Evolutionary conservation across 163 green algal genomes (phyloP).

Genomic region (Scenedesmus sp.): DNA sequence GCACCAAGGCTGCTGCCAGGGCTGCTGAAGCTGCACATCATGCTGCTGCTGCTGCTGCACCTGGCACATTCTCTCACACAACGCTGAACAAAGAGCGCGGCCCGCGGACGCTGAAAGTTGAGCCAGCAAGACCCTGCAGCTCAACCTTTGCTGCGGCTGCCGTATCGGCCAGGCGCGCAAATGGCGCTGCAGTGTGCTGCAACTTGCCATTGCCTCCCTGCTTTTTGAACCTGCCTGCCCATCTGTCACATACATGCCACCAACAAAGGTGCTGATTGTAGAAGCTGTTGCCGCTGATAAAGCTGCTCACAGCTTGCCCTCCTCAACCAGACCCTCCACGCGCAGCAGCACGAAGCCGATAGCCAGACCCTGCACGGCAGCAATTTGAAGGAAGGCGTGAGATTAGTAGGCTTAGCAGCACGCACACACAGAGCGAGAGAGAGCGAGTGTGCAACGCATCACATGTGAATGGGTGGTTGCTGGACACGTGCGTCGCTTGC

Average conservation of each 20-base stretch:
- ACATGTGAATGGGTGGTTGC: too few relatives aligned
- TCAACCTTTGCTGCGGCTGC: not conserved
- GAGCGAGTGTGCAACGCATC: too few relatives aligned
- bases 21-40: not conserved
- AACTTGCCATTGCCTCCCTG: not conserved
- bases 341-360: conserved; percentile 95
- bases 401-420: too few relatives aligned
- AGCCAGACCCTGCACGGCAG: conserved; percentile 87
- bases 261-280: not conserved
- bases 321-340: conserved; percentile 93
- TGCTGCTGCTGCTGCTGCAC: not conserved
- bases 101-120: not conserved
- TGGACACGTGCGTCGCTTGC: too few relatives aligned
- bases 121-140: not conserved
- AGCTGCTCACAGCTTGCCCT: conserved; percentile 85
- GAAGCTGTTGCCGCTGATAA: not conserved
- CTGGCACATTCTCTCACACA: not conserved
- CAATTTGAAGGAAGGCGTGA: too few relatives aligned
- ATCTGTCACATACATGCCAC: not conserved
- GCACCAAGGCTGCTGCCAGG: not conserved
- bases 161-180: too few relatives aligned
- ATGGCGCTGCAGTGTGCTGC: not conserved
- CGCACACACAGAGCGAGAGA: not conserved
- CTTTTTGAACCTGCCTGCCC: not conserved
- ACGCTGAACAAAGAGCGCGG: not conserved